phyloP scores from a whole-genome alignment of 1,284 basidiomycete genomes.

The Trichosporon asahii region DNA sequence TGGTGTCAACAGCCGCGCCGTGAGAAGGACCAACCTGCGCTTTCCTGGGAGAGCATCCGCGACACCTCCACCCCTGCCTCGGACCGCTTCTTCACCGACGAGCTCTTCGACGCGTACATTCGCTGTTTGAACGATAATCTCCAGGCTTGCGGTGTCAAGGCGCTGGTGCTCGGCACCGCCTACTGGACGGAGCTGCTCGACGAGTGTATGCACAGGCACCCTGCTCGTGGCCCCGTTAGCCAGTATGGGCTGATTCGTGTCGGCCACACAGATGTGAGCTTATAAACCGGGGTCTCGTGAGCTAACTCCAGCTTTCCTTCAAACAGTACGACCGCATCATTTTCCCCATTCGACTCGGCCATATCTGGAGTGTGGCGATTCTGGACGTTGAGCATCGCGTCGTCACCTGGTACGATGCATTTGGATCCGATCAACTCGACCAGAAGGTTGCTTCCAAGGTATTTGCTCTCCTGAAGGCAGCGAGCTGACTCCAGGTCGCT shows the following conservation, averaged over 20 bases:
- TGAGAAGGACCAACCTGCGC: background rate
- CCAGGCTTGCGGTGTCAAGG: background rate
- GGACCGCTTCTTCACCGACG: background rate
- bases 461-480: background rate
- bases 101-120: background rate
- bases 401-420: background rate
- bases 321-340: background rate
- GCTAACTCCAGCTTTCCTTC: background rate
- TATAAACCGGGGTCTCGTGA: too few relatives aligned
- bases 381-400: background rate
- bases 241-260: constrained; percentile 1
- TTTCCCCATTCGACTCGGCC: background rate
- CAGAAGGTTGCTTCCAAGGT: background rate
- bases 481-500: background rate
- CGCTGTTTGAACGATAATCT: background rate
- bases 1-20: background rate
- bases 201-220: background rate
- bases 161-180: background rate
- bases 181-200: background rate
- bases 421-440: background rate
- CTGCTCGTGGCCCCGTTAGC: background rate
- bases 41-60: background rate
- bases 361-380: background rate
- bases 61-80: background rate
- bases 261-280: constrained; percentile 1